Evolutionary conservation across 768 basidiomycete genomes (phyloP).

Genomic region (Crucibulum laeve): DNA sequence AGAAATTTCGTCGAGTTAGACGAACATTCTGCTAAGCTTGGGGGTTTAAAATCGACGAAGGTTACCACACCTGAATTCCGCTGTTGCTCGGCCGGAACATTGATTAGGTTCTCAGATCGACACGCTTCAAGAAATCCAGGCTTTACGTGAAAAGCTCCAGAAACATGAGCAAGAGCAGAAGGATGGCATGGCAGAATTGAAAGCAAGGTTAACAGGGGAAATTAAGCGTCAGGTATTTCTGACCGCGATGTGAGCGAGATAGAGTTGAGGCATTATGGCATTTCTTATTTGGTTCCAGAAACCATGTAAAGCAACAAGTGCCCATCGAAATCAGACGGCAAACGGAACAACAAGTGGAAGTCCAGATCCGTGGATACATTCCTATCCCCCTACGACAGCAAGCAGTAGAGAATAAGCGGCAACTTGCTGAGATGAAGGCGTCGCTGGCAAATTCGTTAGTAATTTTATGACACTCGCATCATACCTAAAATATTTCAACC

Average conservation of each 20-base stretch:
- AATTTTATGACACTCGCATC: not conserved
- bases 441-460: slow-evolving; percentile 54
- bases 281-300: not conserved
- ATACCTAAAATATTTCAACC: slow-evolving; percentile 3
- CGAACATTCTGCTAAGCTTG: slow-evolving; percentile 5
- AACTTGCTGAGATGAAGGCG: slow-evolving; percentile 37
- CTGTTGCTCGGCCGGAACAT: no score
- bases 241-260: slow-evolving; percentile 2
- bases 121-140: slow-evolving; percentile 11
- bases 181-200: slow-evolving; percentile 11
- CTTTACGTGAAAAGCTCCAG: slow-evolving; percentile 14
- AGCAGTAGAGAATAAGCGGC: slow-evolving; percentile 34
- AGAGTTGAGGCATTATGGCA: no score
- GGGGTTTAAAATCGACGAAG: not conserved
- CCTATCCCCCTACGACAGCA: slow-evolving; percentile 44
- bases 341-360: slow-evolving; percentile 40
- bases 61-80: not conserved
- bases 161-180: slow-evolving; percentile 14
- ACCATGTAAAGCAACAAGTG: slow-evolving; percentile 33
- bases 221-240: not conserved
- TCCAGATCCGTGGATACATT: slow-evolving; percentile 43
- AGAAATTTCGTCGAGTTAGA: slow-evolving; percentile 4
- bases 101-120: slow-evolving; percentile 5
- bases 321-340: slow-evolving; percentile 35
- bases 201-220: slow-evolving; percentile 2